A percentile compares a stretch with the other conserved stretches of the same genome.
Conservation (phyloP, 2,329 filamentous ascomycete genomes). For the Penicillium corylophilum region DNA sequence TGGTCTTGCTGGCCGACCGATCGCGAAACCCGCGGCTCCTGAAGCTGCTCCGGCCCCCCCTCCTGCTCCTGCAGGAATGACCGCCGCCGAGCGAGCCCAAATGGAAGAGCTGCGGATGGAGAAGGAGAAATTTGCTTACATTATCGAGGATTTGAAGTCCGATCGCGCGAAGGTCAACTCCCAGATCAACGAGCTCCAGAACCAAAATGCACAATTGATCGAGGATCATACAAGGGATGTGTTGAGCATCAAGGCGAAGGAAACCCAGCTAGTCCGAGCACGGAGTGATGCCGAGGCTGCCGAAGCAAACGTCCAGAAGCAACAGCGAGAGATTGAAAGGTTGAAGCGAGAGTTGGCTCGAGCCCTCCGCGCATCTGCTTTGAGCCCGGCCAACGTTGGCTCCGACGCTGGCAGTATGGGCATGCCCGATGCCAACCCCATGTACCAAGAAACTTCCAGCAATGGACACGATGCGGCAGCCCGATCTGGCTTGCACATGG, state of each 20-base stretch:
- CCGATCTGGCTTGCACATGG: slow-evolving; percentile 38
- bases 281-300: slow-evolving; percentile 86
- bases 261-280: slow-evolving; percentile 91
- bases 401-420: slow-evolving; percentile 55
- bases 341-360: slow-evolving; percentile 79
- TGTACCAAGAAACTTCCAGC: slow-evolving; percentile 40
- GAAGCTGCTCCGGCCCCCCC: slow-evolving; percentile 51
- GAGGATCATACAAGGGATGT: slow-evolving; percentile 96
- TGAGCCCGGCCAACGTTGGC: slow-evolving; percentile 36
- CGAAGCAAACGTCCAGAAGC: slow-evolving; percentile 78
- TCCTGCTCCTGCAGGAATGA: slow-evolving; percentile 57
- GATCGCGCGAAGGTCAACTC: slow-evolving; percentile 80
- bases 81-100: slow-evolving; percentile 83
- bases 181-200: slow-evolving; percentile 90
- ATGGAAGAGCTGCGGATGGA: slow-evolving; percentile 82
- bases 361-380: slow-evolving; percentile 41
- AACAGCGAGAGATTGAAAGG: slow-evolving; percentile 85
- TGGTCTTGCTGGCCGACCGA: slow-evolving; percentile 79
- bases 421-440: slow-evolving; percentile 51
- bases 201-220: slow-evolving; percentile 93
- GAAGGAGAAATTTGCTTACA: slow-evolving; percentile 72
- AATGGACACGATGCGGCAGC: slow-evolving; percentile 28
- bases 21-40: slow-evolving; percentile 66
- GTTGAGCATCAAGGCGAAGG: slow-evolving; percentile 95
- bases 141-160: slow-evolving; percentile 76